A percentile compares a stretch with the other conserved stretches of the same genome.
phyloP scores from a whole-genome alignment of 2,329 filamentous ascomycete genomes.

The Tolypocladium endophyticum region DNA sequence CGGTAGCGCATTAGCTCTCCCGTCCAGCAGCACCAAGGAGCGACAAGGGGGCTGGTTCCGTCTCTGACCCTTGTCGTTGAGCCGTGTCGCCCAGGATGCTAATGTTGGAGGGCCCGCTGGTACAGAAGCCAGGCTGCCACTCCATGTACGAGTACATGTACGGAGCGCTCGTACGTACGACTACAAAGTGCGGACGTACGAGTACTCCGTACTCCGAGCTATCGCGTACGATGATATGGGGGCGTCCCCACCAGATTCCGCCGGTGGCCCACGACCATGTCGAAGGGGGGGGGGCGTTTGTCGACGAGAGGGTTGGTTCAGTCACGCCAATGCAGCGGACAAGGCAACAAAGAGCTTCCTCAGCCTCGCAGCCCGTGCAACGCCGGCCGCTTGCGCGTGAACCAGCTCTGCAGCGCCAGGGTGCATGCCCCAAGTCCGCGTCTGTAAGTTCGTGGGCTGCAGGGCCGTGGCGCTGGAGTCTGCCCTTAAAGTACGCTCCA shows the following conservation, averaged over 20 bases:
- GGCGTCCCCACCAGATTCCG: background rate
- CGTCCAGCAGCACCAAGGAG: slow-evolving; percentile 2
- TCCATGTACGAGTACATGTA: background rate
- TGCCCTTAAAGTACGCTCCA: background rate
- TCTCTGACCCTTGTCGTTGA: background rate
- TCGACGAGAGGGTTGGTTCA: background rate
- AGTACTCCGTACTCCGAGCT: no score
- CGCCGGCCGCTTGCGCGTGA: background rate
- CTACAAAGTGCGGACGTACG: background rate
- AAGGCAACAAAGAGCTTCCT: background rate
- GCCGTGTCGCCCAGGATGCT: background rate
- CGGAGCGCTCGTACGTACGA: background rate
- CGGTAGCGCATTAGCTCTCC: slow-evolving; percentile 10
- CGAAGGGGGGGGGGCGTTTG: background rate
- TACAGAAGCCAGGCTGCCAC: background rate
- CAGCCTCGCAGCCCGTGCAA: background rate
- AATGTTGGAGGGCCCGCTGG: background rate
- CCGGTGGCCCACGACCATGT: background rate
- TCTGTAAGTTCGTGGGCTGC: background rate
- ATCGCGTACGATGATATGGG: background rate
- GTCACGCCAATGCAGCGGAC: background rate
- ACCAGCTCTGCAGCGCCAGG: background rate
- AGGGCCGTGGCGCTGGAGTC: background rate
- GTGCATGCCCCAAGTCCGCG: background rate
- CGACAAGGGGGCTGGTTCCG: background rate